Conservation (phyloP, 2,329 filamentous ascomycete species). For the Arthrobotrys sphaeroides region DNA sequence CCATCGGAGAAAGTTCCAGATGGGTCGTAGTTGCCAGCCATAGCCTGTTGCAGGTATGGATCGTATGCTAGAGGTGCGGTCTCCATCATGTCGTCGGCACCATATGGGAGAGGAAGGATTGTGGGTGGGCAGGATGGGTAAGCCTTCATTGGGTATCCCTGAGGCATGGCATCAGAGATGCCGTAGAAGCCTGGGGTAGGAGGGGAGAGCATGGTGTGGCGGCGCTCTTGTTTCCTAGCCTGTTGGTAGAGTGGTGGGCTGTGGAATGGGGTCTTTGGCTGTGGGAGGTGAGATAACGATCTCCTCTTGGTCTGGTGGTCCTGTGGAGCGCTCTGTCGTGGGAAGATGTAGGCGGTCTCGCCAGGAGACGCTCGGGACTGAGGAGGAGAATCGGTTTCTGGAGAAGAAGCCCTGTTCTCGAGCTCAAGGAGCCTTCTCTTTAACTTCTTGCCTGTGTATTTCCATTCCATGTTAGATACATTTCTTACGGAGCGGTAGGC, state of each 20-base stretch:
- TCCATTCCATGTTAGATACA: conserved; percentile 23
- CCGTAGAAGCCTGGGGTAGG: conserved; percentile 48
- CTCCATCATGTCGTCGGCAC: conserved; percentile 50
- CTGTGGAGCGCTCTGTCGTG: conserved; percentile 32
- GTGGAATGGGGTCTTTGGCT: conserved; percentile 51
- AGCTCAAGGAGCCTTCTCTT: conserved; percentile 88
- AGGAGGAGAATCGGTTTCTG: conserved; percentile 51
- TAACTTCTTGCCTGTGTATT: conserved; percentile 81
- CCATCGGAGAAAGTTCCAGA: conserved; percentile 47
- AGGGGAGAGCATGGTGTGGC: conserved; percentile 50
- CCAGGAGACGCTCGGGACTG: conserved; percentile 53
- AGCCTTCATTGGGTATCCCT: conserved; percentile 52
- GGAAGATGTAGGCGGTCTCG: conserved; percentile 48
- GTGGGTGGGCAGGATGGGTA: conserved; percentile 49
- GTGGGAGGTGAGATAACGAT: conserved; percentile 50
- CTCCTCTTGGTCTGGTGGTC: conserved; percentile 42
- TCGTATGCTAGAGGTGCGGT: conserved; percentile 44
- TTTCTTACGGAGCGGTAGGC: neutral
- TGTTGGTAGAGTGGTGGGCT: conserved; percentile 50
- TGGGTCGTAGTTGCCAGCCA: conserved; percentile 46
- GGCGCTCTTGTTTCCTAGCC: conserved; percentile 48
- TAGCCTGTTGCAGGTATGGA: conserved; percentile 49
- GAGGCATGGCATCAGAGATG: conserved; percentile 44
- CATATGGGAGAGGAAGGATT: conserved; percentile 50
- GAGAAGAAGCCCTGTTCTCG: conserved; percentile 73